These are phyloP conservation scores for Auricularia heimuer DNA, from an alignment of 768 basidiomycete species.

Conservation along the genomic window DNA sequence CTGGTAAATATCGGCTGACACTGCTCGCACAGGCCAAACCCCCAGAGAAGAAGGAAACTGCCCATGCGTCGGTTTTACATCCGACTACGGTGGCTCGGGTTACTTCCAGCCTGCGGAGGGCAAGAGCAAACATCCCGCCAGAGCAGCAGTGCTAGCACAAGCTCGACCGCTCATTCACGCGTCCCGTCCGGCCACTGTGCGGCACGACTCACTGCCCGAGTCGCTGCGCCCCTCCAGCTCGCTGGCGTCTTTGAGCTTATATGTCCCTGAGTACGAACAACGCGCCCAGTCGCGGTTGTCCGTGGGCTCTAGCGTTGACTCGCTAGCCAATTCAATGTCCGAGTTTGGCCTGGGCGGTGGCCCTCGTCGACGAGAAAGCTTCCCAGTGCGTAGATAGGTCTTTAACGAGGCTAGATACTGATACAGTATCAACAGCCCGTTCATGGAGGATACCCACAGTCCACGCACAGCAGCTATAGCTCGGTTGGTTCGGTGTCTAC, in stretches of 20 bases:
- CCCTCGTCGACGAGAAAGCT: slow-evolving; percentile 43
- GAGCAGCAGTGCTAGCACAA: slow-evolving; percentile 10
- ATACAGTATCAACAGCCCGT: background rate
- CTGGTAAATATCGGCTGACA: background rate
- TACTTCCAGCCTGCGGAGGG: slow-evolving; percentile 45
- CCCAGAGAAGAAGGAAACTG: slow-evolving; percentile 55
- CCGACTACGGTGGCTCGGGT: slow-evolving; percentile 72
- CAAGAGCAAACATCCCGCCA: slow-evolving; percentile 19
- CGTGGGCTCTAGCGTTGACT: slow-evolving; percentile 28
- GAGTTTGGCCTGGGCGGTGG: slow-evolving; percentile 49
- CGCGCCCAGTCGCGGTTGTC: slow-evolving; percentile 15
- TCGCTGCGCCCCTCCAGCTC: slow-evolving; percentile 55
- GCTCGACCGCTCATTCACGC: slow-evolving; percentile 13
- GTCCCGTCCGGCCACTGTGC: slow-evolving; percentile 4
- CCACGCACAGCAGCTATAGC: background rate
- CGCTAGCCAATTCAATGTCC: slow-evolving; percentile 52
- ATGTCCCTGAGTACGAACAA: slow-evolving; percentile 62
- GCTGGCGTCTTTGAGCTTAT: slow-evolving; percentile 52
- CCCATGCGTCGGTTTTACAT: slow-evolving; percentile 40
- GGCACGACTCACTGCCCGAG: slow-evolving; percentile 34
- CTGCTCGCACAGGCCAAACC: slow-evolving; percentile 49
- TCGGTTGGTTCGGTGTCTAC: background rate
- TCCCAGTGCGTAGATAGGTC: slow-evolving; percentile 37
- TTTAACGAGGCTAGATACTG: background rate
- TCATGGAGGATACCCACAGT: slow-evolving; percentile 2